Evolutionary conservation across 2,329 filamentous ascomycete species (phyloP).

Genomic region (Diaporthe batatas): DNA sequence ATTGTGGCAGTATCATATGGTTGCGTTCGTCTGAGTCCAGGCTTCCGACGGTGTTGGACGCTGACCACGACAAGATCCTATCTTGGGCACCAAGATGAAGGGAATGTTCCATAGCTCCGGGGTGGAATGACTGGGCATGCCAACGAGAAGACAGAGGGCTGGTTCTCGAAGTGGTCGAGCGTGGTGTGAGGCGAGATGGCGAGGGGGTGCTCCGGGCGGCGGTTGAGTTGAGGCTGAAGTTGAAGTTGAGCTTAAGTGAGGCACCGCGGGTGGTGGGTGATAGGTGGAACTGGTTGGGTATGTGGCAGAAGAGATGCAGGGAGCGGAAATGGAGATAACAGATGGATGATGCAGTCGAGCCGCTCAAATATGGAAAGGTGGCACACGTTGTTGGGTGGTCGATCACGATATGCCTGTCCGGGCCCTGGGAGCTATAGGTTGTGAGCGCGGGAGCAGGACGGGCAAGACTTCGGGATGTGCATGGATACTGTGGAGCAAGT

Average conservation of each 20-base stretch:
- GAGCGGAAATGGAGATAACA: slow-evolving; percentile 31
- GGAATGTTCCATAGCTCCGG: slow-evolving; percentile 62
- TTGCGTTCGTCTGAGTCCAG: slow-evolving; percentile 60
- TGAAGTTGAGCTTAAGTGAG: neutral
- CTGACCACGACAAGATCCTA: slow-evolving; percentile 60
- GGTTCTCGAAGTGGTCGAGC: slow-evolving; percentile 3
- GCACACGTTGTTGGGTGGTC: slow-evolving; percentile 40
- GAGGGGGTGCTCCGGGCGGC: neutral
- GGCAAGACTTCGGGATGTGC: slow-evolving; percentile 39
- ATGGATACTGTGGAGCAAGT: slow-evolving; percentile 41
- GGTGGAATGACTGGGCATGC: slow-evolving; percentile 14
- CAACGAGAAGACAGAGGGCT: slow-evolving; percentile 29
- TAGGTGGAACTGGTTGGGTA: neutral
- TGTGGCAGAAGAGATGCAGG: slow-evolving; percentile 18
- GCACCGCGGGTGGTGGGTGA: neutral
- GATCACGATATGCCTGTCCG: slow-evolving; percentile 42
- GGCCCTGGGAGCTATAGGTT: slow-evolving; percentile 29
- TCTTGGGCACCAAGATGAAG: slow-evolving; percentile 58
- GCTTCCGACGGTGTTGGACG: slow-evolving; percentile 53
- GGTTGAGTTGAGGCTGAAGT: neutral
- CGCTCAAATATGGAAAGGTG: slow-evolving; percentile 34
- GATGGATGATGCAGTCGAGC: slow-evolving; percentile 17
- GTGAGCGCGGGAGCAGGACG: slow-evolving; percentile 36
- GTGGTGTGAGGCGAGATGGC: neutral
- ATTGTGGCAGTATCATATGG: slow-evolving; percentile 52